Evolutionary conservation across 78 protist genomes (phyloP).

Genomic region (Guillardia theta): DNA sequence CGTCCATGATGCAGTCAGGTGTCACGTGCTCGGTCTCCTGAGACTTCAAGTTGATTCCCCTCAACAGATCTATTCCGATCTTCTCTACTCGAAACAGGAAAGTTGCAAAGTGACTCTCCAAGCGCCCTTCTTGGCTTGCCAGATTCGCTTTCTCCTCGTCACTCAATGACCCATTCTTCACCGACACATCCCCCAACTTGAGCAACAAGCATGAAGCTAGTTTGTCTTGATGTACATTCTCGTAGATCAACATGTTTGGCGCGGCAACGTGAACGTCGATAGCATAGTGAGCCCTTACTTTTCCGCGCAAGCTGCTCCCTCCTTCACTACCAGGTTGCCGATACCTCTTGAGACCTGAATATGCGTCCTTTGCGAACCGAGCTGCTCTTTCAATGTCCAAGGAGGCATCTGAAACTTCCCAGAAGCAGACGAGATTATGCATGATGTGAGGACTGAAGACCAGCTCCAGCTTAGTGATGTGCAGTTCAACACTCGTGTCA

Average conservation of each 20-base stretch:
- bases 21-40: not conserved
- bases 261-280: not conserved
- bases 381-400: not conserved
- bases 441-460: not conserved
- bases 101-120: not conserved
- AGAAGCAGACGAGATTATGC: not conserved
- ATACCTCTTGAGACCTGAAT: not conserved
- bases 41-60: not conserved
- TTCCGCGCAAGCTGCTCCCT: no score
- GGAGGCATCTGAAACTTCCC: not conserved
- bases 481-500: not conserved
- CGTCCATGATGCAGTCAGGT: not conserved
- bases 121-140: no score
- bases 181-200: not conserved
- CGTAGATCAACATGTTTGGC: not conserved
- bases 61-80: not conserved
- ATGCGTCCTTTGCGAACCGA: not conserved
- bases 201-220: not conserved
- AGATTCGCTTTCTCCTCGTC: no score
- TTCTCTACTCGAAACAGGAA: not conserved
- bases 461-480: not conserved
- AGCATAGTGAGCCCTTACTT: no score
- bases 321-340: no score
- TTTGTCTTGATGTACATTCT: not conserved
- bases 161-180: no score